Evolutionary conservation across 768 basidiomycete genomes (phyloP).

Genomic region (Mycena floridula): DNA sequence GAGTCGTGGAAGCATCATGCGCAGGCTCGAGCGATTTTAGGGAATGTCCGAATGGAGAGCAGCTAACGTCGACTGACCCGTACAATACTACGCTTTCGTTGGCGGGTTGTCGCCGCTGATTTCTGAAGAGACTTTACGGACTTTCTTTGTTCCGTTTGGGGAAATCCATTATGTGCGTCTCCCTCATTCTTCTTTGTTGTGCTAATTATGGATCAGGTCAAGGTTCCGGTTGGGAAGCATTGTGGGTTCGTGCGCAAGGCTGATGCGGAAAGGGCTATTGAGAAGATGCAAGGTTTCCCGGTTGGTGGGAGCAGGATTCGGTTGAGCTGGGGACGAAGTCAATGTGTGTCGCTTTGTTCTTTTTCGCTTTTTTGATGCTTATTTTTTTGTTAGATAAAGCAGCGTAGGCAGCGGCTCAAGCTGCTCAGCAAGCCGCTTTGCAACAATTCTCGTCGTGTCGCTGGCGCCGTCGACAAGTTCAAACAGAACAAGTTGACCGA

Average conservation of each 20-base stretch:
- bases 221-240: constrained; percentile 93
- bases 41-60: constrained; percentile 82
- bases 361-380: background rate
- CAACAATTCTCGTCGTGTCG: too few relatives aligned
- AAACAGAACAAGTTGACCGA: constrained; percentile 97
- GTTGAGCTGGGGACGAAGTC: constrained; percentile 89
- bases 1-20: constrained; percentile 84
- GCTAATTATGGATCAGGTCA: constrained; percentile 51
- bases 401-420: constrained; percentile 83
- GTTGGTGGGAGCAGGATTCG: constrained; percentile 89
- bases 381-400: constrained; percentile 61
- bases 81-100: constrained; percentile 94
- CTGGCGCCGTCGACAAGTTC: constrained; percentile 89
- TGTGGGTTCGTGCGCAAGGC: constrained; percentile 91
- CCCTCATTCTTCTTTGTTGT: constrained; percentile 4
- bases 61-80: constrained; percentile 86
- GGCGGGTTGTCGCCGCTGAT: constrained; percentile 86
- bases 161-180: constrained; percentile 81
- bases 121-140: constrained; percentile 84
- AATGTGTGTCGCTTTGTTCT: constrained; percentile 50
- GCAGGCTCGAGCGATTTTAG: constrained; percentile 76
- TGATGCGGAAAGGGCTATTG: constrained; percentile 89
- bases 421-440: constrained; percentile 68
- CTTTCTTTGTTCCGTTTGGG: constrained; percentile 89
- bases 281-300: constrained; percentile 96